Evolutionary conservation across 2,329 filamentous ascomycete genomes (phyloP).

Genomic region (Diaporthe citriasiana): DNA sequence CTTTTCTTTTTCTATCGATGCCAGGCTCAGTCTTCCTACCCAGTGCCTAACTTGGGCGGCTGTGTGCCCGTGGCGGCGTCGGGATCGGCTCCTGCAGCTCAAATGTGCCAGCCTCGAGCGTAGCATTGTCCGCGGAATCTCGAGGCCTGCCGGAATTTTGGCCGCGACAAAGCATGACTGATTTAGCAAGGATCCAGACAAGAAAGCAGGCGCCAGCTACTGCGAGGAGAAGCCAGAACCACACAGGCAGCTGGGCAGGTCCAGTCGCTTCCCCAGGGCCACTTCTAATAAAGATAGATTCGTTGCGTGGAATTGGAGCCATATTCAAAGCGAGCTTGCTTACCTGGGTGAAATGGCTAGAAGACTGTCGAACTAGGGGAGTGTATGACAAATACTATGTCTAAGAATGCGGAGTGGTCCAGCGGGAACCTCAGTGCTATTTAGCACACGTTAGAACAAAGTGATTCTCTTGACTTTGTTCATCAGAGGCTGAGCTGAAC

Average conservation of each 20-base stretch:
- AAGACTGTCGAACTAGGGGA: background rate
- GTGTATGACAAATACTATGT: background rate
- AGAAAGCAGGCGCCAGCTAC: background rate
- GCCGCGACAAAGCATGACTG: background rate
- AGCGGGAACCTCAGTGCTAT: background rate
- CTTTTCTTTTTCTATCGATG: background rate
- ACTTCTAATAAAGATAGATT: background rate
- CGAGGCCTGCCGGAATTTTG: background rate
- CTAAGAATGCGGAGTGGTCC: background rate
- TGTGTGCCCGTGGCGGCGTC: background rate
- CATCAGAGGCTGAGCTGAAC: no score
- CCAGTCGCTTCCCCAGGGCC: background rate
- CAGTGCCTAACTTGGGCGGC: background rate
- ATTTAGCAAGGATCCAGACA: background rate
- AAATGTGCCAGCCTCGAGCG: background rate
- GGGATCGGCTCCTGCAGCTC: background rate
- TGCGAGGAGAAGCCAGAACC: conserved; percentile 6
- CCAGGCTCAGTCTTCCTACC: background rate
- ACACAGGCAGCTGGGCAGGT: background rate
- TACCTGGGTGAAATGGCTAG: background rate
- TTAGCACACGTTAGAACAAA: background rate
- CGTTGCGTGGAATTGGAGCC: background rate
- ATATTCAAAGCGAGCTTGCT: background rate
- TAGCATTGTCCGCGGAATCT: background rate
- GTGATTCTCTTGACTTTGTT: background rate